Base-by-base conservation (phyloP, 345 rosid genomes). In the Physaria fendleri region DNA sequence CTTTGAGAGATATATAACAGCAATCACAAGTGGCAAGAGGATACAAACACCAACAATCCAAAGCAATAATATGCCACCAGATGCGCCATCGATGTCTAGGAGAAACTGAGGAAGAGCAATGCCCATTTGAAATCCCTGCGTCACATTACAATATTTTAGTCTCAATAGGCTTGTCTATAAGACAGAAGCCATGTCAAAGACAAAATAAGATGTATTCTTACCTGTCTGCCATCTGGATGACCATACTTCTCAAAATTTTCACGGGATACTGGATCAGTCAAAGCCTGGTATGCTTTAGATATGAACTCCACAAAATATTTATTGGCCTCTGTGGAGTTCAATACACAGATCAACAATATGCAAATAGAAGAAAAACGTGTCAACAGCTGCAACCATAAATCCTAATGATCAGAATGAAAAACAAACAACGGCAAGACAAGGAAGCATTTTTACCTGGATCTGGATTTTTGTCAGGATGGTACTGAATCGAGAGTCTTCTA, bases 391-490 rank as follows among this genome's bases (percentile, higher is more conserved):
- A 60, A 20, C 27, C 49, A 58, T 33, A 33, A 34, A 17, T 29
- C 15, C 9, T 27, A 27, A 61, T 17, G 47, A 48, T 16, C 9
- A 14, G 10, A 49, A 62, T 9, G 18, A 21, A 28, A 8, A 12
- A 35, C 6, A 35, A 64, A n/a, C 27, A 71, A 56, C 21, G 15
- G 15, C 37, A 59, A 30, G 18, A 64, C 64, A 64, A 27, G 69
- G 71, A 74, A 74, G 54, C 68, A 62, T 52, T 48, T 66, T 56
- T 76, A 90, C 99, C 96, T 90, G 97, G 99, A 77, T 94, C 93
- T 14, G 99, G 99, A 75, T 94, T 94, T 83, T 94, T 94, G 69
- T 94, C 99, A 55, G 96, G 99, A 84, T 94, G 99, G 73, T 87
- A 94, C 43, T 69, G 84, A 66, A 94, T 76, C 12, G 99, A 87